phyloP scores from a whole-genome alignment of 176 grass and related monocot species.

The bread wheat (Triticum aestivum) region IWGSC_CS_RefSeq_v2.1 NC_057809.1:59126977-59127476 shows the following conservation, averaged over 20 bases:
- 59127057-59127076: slow-evolving; percentile 83
- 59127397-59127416: slow-evolving; percentile 87
- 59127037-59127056: slow-evolving; percentile 86
- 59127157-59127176: slow-evolving; percentile 89
- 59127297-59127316: slow-evolving; percentile 27
- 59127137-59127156: slow-evolving; percentile 81
- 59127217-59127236: slow-evolving; percentile 56
- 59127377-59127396: slow-evolving; percentile 88
- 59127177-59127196: slow-evolving; percentile 82
- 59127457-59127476: slow-evolving; percentile 61
- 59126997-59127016: slow-evolving; percentile 83
- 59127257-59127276: slow-evolving; percentile 61
- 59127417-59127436: slow-evolving; percentile 85
- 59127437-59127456: slow-evolving; percentile 63
- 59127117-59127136: slow-evolving; percentile 78
- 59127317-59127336: slow-evolving; percentile 42
- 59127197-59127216: slow-evolving; percentile 71
- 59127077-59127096: slow-evolving; percentile 68
- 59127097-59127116: slow-evolving; percentile 63
- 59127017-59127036: slow-evolving; percentile 76
- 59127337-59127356: slow-evolving; percentile 54
- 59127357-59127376: slow-evolving; percentile 58
- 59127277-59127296: slow-evolving; percentile 40
- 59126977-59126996: slow-evolving; percentile 69
- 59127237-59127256: slow-evolving; percentile 69